A percentile compares a stretch with the other conserved stretches of the same genome.
Evolutionary conservation across 345 rosid genomes (phyloP).

Genomic region (Bruguiera sexangula): DNA sequence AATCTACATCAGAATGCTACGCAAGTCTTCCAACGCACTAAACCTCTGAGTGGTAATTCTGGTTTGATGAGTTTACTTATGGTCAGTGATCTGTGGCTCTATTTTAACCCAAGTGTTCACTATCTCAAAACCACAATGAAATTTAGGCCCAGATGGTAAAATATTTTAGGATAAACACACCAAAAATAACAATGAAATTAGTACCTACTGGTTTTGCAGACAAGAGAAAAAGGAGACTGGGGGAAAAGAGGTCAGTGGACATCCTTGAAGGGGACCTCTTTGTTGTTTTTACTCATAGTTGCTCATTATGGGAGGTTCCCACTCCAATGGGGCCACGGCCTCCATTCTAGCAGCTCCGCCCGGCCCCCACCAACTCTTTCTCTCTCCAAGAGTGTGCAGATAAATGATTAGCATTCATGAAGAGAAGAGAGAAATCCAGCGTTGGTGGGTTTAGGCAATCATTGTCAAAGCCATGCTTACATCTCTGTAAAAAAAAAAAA

Average conservation of each 20-base stretch:
- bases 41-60: too few species aligned
- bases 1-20: too few species aligned
- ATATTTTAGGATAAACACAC: too few species aligned
- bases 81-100: too few species aligned
- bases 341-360: slow-evolving; percentile 12
- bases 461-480: slow-evolving; percentile 33
- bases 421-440: slow-evolving; percentile 12
- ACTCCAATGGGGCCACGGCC: slow-evolving; percentile 6
- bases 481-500: not conserved
- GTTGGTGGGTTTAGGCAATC: slow-evolving; percentile 28
- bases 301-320: slow-evolving; percentile 26
- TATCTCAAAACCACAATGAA: slow-evolving; percentile 9
- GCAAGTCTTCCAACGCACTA: too few species aligned
- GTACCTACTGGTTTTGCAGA: too few species aligned
- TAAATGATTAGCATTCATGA: slow-evolving; percentile 28
- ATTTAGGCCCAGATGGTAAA: slow-evolving; percentile 7
- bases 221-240: too few species aligned
- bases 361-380: not conserved
- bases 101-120: too few species aligned
- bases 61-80: too few species aligned
- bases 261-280: slow-evolving; percentile 11
- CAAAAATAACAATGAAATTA: too few species aligned
- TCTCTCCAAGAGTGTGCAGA: slow-evolving; percentile 5
- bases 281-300: slow-evolving; percentile 13
- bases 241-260: slow-evolving; percentile 9